Base-by-base conservation (phyloP, 225 moss, liverwort and hornwort species). In the Bryum argenteum region DNA sequence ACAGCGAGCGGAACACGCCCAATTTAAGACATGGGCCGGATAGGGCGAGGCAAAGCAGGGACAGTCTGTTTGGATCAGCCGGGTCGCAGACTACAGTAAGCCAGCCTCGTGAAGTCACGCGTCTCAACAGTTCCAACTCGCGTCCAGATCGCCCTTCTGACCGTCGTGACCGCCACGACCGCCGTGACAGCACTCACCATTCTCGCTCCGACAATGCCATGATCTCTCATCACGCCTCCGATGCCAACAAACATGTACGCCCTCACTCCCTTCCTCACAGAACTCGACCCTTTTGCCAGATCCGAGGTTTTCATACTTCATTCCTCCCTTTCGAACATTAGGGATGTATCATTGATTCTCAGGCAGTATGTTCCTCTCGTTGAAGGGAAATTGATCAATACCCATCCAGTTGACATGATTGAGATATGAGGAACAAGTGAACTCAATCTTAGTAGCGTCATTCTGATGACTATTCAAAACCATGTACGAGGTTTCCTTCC, bases 91-190 rank as follows among this genome's bases (percentile, higher is more conserved):
- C 61, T 44, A 55, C 66, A 7, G 63, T 56, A 19, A 73, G 72
- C 69, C 54, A 76, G 37, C 79, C 76, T 65, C 73, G 76, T 33
- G 76, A 79, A 69, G 83, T 83, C 59, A 73, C 76, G 22, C 60
- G 73, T 22, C 5, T 69, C 38, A n/a, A n/a, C n/a, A 69, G 53
- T 71, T 70, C 33, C 5, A 33, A 33, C 33, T 33, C 76, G 45
- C 58, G 42, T 57, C 52, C 65, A 9, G 71, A 65, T 48, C 69
- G 60, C 11, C 63, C n/a, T n/a, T n/a, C 58, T 1, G 64, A 77
- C 73, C 71, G 67, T 67, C 60, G 47, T 61, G 68, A 75, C 26
- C 24, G 10, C 40, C 54, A 52, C 26, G 72, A 38, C 10, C 68
- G 55, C 23, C 63, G 63, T 8, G 71, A 72, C 68, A 71, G 18